Base-by-base conservation (phyloP, 2,329 filamentous ascomycete genomes). In the Exophiala bonariae region DNA sequence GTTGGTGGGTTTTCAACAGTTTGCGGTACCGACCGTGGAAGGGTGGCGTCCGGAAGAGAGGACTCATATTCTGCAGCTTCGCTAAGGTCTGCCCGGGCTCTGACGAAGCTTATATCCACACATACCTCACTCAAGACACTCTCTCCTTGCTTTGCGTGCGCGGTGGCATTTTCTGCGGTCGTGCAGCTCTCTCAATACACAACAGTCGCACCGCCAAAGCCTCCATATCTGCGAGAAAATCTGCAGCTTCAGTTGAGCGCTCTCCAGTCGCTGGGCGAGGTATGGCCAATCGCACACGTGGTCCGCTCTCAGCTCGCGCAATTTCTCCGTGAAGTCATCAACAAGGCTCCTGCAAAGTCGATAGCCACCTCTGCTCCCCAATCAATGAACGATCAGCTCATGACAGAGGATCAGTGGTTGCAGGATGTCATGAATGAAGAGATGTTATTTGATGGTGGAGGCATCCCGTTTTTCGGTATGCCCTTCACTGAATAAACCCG, bases 181-280 rank as follows among this genome's bases (percentile, higher is more conserved):
- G 85, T 91, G 3, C 87, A 93, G 60, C 76, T 93, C 17, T 88
- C 85, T 47, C 87, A 86, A 54, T 95, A 88, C 81, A 72, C 74
- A 58, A 71, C 68, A 37, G 60, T 83, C 74, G 41, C 33, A 3
- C 39, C 30, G 14, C 30, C 48, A 2, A 50, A 44, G 22, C 35
- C 54, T 9, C 54, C 55, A 18, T 50, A 48, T 1, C 38, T 61
- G 2, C 59, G 58, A 41, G 54, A 56, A 17, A 45, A 61, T 5
- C 52, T 63, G 14, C 59, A 62, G 49, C 40, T 64, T 10, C 52
- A 55, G 1, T 38, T 63, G 10, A 58, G 59, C 2, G 61, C 52
- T 11, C 23, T 64, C 39, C 55, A 60, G 44, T 50, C 51, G 9
- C 28, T 63, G 2, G 61, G 61, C 13, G 56, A 56, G 44, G 48